A percentile compares a stretch with the other conserved stretches of the same genome.
phyloP scores from a whole-genome alignment of 306 rosid genomes.

The Bauhinia variegata region DNA sequence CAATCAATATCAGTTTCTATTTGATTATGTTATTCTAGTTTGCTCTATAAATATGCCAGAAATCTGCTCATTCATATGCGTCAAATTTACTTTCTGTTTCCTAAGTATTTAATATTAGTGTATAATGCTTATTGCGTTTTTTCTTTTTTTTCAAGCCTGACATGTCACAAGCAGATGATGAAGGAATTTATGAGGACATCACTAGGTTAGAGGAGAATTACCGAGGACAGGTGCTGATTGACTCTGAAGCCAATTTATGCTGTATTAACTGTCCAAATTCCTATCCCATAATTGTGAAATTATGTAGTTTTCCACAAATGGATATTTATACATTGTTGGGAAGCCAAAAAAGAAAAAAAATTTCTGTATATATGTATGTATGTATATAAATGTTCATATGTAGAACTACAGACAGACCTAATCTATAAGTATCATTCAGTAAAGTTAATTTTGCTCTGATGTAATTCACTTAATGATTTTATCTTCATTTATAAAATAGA shows the following conservation, averaged over 20 bases:
- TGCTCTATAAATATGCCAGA: constrained; percentile 14
- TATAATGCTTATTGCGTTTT: constrained; percentile 41
- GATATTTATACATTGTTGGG: not conserved
- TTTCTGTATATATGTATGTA: constrained; percentile 1
- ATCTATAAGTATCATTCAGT: too few relatives aligned
- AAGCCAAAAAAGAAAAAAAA: too few relatives aligned
- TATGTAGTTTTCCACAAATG: constrained; percentile 17
- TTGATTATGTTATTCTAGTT: constrained; percentile 21
- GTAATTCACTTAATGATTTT: constrained; percentile 29
- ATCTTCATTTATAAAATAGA: constrained; percentile 51
- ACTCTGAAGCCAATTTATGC: constrained; percentile 27
- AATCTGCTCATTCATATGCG: constrained; percentile 9
- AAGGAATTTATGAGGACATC: constrained; percentile 72
- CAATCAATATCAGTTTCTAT: constrained; percentile 8
- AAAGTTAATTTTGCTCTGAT: constrained; percentile 17
- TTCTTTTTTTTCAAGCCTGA: constrained; percentile 72
- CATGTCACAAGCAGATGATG: constrained; percentile 68
- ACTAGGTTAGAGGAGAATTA: constrained; percentile 66
- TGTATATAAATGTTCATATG: constrained; percentile 19
- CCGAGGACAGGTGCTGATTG: constrained; percentile 66
- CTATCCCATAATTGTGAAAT: constrained; percentile 23
- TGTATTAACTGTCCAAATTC: constrained; percentile 7
- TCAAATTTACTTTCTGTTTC: constrained; percentile 21
- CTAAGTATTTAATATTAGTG: constrained; percentile 21
- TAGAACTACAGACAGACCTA: constrained; percentile 28